Conservation (phyloP, 192 early-diverging fungal species). For the Backusella sp. region DNA sequence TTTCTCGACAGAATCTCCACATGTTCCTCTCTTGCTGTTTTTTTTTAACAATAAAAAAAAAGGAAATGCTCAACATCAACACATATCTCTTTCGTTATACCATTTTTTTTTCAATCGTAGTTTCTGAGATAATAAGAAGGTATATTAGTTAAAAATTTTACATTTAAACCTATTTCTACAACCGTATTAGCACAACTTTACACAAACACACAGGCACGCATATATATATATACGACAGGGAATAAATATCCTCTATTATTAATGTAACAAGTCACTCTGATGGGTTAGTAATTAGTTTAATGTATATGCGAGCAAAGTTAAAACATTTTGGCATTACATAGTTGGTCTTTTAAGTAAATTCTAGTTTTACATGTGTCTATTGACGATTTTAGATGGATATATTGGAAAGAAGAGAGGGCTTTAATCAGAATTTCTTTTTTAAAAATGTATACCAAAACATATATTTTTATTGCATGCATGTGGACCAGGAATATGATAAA, state of each 20-base stretch:
- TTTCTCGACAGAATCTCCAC: too few species aligned
- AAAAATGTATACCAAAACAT: too few species aligned
- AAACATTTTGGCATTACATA: not conserved
- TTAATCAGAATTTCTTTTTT: not conserved
- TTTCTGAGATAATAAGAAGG: not conserved
- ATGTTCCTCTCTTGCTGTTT: too few species aligned
- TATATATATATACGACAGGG: not conserved
- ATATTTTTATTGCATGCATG: too few species aligned
- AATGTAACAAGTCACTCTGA: not conserved
- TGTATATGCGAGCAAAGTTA: not conserved
- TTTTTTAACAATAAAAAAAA: not conserved
- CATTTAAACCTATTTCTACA: not conserved
- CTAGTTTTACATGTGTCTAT: too few species aligned
- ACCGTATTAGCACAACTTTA: not conserved
- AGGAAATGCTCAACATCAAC: not conserved
- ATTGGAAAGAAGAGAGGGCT: not conserved
- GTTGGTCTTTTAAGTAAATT: not conserved
- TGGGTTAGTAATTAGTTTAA: not conserved
- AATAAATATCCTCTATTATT: not conserved
- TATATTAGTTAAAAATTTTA: not conserved
- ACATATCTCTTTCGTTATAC: not conserved
- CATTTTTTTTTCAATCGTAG: not conserved
- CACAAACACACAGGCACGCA: not conserved
- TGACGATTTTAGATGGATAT: too few species aligned
- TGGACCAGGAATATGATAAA: not conserved